Evolutionary conservation across 768 basidiomycete species (phyloP).

Genomic region (Termitomyces sp.): DNA sequence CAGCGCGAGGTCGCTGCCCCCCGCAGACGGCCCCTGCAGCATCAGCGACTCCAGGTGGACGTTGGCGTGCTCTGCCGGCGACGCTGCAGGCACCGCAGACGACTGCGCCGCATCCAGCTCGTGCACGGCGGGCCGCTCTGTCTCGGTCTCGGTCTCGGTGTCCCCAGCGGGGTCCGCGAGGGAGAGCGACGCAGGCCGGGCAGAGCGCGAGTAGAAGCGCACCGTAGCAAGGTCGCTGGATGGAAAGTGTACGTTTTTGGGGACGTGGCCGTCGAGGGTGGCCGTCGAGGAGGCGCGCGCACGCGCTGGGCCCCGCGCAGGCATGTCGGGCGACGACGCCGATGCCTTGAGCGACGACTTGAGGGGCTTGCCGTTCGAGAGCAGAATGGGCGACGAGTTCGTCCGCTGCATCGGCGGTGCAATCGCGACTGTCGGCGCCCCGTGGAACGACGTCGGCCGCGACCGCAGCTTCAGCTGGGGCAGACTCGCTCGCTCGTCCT

Average conservation of each 20-base stretch:
- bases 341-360: conserved; percentile 77
- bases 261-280: neutral
- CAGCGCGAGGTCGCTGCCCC: conserved; percentile 27
- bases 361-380: conserved; percentile 79
- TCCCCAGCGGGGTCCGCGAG: conserved; percentile 23
- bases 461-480: conserved; percentile 16
- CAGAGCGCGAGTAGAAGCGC: conserved; percentile 58
- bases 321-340: conserved; percentile 42
- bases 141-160: conserved; percentile 42
- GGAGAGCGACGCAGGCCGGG: conserved; percentile 56
- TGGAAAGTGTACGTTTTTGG: conserved; percentile 74
- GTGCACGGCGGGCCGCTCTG: conserved; percentile 19
- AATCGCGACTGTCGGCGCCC: conserved; percentile 5
- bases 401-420: conserved; percentile 29
- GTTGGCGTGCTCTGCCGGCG: conserved; percentile 19
- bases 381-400: conserved; percentile 37
- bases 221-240: conserved; percentile 56
- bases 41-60: conserved; percentile 25
- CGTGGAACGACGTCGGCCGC: conserved; percentile 14
- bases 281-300: conserved; percentile 50
- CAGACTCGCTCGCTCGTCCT: conserved; percentile 18
- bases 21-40: conserved; percentile 2
- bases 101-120: conserved; percentile 17
- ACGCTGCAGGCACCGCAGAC: conserved; percentile 21
- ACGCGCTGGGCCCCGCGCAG: conserved; percentile 22